phyloP scores from a whole-genome alignment of 2,329 filamentous ascomycete species.

The Hypoxylon sp. region DNA sequence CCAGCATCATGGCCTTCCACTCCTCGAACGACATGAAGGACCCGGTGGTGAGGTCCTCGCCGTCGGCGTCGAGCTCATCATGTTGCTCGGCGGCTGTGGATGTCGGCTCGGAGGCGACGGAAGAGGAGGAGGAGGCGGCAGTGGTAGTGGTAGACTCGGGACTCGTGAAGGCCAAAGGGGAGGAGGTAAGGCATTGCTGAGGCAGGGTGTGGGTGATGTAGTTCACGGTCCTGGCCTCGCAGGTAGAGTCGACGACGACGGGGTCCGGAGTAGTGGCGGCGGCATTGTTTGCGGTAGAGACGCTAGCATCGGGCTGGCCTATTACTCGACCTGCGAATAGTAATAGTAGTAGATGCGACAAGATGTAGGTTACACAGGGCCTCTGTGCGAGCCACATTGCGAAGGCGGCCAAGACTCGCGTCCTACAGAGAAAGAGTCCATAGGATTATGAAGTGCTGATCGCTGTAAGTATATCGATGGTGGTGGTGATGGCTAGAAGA shows the following conservation, averaged over 20 bases:
- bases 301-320: constrained; percentile 32
- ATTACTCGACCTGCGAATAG: constrained; percentile 18
- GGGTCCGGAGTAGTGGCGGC: constrained; percentile 24
- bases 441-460: constrained; percentile 15
- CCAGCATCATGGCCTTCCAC: constrained; percentile 94
- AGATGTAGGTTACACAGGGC: constrained; percentile 29
- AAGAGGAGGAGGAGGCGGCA: constrained; percentile 36
- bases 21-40: constrained; percentile 97
- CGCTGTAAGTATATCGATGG: neutral
- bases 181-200: constrained; percentile 76
- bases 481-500: neutral
- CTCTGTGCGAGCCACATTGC: constrained; percentile 39
- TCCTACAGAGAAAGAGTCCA: constrained; percentile 35
- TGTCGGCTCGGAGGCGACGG: constrained; percentile 30
- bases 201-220: constrained; percentile 82
- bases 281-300: constrained; percentile 32
- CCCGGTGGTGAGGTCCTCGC: constrained; percentile 64
- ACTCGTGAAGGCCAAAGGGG: constrained; percentile 54
- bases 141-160: constrained; percentile 34
- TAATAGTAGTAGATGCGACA: constrained; percentile 27
- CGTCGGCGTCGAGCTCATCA: constrained; percentile 66
- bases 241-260: constrained; percentile 48
- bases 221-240: constrained; percentile 73
- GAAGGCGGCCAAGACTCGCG: constrained; percentile 26
- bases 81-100: constrained; percentile 37